A percentile compares a stretch with the other conserved stretches of the same genome.
Conservation (phyloP, 495 filamentous ascomycete genomes). For the Podospora appendiculata region DNA sequence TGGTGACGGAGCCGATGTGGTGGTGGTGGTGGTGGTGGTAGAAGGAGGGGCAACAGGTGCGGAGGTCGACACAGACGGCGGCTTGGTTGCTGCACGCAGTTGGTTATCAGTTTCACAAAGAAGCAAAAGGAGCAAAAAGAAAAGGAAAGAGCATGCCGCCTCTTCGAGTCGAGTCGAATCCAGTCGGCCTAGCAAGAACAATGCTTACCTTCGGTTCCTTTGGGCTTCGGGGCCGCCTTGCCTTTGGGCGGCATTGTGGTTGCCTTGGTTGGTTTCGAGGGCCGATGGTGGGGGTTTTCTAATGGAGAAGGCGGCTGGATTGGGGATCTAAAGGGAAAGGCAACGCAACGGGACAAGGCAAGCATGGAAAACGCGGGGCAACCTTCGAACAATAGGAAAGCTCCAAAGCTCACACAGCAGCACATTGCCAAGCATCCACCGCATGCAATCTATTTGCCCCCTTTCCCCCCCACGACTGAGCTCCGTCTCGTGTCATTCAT, state of each 20-base stretch:
- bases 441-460: too few species aligned
- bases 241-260: constrained; percentile 27
- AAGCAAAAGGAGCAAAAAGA: background rate
- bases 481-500: too few species aligned
- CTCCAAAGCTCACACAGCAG: too few species aligned
- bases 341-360: too few species aligned
- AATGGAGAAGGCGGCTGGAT: too few species aligned
- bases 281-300: background rate
- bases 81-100: background rate
- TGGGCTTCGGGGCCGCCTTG: constrained; percentile 22
- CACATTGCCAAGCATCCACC: too few species aligned
- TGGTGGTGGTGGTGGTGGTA: background rate
- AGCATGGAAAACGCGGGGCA: too few species aligned
- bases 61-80: background rate
- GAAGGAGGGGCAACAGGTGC: background rate
- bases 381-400: too few species aligned
- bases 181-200: too few species aligned
- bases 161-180: too few species aligned
- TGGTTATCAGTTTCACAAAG: background rate
- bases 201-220: constrained; percentile 19
- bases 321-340: too few species aligned
- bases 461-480: too few species aligned
- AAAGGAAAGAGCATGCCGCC: background rate
- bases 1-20: constrained; percentile 1
- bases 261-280: background rate